Base-by-base conservation (phyloP, 495 filamentous ascomycete species). In the Penicillium waksmanii region DNA sequence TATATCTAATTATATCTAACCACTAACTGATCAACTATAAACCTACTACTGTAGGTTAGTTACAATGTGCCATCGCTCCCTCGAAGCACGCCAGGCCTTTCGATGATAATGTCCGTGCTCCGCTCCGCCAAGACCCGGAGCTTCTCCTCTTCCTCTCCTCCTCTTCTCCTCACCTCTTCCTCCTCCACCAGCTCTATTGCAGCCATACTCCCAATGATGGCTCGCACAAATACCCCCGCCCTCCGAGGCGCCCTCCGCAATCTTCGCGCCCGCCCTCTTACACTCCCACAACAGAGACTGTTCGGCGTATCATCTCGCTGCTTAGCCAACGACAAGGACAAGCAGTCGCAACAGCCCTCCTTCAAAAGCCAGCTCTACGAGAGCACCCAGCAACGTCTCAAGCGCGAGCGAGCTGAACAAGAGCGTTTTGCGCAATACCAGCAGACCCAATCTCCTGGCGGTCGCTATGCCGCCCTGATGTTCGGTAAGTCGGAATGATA, bases 361-460 rank as follows among this genome's bases (percentile, higher is more conserved):
- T 97, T 98, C 79, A 86, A 90, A 62, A 89, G 87, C 17, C 95
- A 98, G 77, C 77, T 98, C 57, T 93, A 91, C 57, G 86, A 95
- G 66, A 96, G 90, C 63, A 94, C 93, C 34, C 79, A 84, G 54
- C 78, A 87, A 64, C 86, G 95, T 11, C 74, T 97, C 55, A 80
- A 88, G 66, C 79, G 87, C 23, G 93, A 98, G 71, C 80, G 83
- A 44, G 84, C 81, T 12, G 87, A 93, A 62, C 85, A 89, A 55
- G 81, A 84, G 62, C 82, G 86, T 52, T 87, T 87, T 67, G 82
- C 86, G 18, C 74, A 78, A 48, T 77, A 84, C 57, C 77, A 84
- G 56, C 77, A 84, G 55, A 77, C 80, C 38, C 77, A 81, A 57
- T 80, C 78, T 0, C 74, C 76, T 15, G 77, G 81, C 38, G 79